Percentiles rank a stretch among this genome's conserved stretches.
Conservation (phyloP, 2,329 filamentous ascomycete species). For the Cordyceps militaris region DNA sequence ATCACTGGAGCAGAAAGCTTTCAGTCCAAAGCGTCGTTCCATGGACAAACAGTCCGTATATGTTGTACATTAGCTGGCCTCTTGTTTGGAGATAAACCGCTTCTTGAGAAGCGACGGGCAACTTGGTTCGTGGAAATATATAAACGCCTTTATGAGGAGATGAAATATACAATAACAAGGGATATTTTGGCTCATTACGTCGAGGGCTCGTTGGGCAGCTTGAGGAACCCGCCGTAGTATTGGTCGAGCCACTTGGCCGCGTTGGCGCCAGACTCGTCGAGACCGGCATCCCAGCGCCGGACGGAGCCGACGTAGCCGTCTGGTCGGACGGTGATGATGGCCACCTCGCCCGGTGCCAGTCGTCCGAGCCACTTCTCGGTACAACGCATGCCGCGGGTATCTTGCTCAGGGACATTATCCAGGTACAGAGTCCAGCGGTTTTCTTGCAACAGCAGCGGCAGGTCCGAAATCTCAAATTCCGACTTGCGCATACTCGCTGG, state of each 20-base stretch:
- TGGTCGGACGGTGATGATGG: slow-evolving; percentile 61
- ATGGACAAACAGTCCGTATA: no score
- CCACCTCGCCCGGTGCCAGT: slow-evolving; percentile 49
- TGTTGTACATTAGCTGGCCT: background rate
- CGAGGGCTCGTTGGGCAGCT: slow-evolving; percentile 31
- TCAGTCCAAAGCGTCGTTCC: background rate
- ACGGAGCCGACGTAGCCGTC: slow-evolving; percentile 69
- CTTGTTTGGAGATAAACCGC: background rate
- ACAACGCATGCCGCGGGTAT: slow-evolving; percentile 45
- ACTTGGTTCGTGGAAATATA: background rate
- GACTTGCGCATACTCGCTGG: slow-evolving; percentile 54
- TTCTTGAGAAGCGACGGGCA: background rate
- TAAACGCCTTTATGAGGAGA: background rate
- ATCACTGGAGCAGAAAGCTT: no score
- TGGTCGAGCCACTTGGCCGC: slow-evolving; percentile 48
- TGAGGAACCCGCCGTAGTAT: slow-evolving; percentile 49
- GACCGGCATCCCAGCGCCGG: slow-evolving; percentile 43
- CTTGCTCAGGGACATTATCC: slow-evolving; percentile 54
- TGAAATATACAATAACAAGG: background rate
- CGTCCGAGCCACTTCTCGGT: slow-evolving; percentile 64
- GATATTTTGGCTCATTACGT: background rate
- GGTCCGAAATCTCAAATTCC: slow-evolving; percentile 57
- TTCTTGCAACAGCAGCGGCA: slow-evolving; percentile 54
- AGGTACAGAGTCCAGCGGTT: slow-evolving; percentile 68
- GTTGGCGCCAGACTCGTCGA: slow-evolving; percentile 43